A percentile compares a stretch with the other conserved stretches of the same genome.
These are phyloP conservation scores for Protomyces gravidus DNA, from an alignment of 1,139 yeast species.

Conservation along the genomic window DNA sequence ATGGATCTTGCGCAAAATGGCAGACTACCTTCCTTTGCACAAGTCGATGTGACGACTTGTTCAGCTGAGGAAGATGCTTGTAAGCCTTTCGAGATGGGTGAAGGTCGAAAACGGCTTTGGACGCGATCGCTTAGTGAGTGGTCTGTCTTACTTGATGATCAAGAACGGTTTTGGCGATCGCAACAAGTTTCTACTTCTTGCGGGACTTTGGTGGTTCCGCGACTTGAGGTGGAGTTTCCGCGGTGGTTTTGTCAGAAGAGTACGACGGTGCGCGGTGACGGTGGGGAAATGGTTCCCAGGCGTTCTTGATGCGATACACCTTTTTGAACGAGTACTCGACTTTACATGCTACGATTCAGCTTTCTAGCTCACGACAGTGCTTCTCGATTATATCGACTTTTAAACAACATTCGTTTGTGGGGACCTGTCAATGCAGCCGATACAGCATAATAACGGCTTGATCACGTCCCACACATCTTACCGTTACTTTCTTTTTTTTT, in stretches of 20 bases:
- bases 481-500: too few relatives aligned
- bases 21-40: slow-evolving; percentile 8
- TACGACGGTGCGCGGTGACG: slow-evolving; percentile 14
- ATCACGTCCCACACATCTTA: too few relatives aligned
- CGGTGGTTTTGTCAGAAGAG: slow-evolving; percentile 21
- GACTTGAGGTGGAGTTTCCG: slow-evolving; percentile 23
- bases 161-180: slow-evolving; percentile 22
- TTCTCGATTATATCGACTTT: too few relatives aligned
- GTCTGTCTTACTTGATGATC: slow-evolving; percentile 18
- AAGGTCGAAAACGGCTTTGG: slow-evolving; percentile 19
- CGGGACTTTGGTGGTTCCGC: neutral
- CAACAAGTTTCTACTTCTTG: neutral
- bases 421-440: too few relatives aligned
- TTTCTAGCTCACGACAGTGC: too few relatives aligned
- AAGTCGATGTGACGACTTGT: neutral
- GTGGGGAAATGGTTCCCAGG: neutral
- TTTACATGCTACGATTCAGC: too few relatives aligned
- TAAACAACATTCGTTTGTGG: too few relatives aligned
- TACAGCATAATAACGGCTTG: too few relatives aligned
- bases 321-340: too few relatives aligned
- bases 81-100: slow-evolving; percentile 3
- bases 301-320: too few relatives aligned
- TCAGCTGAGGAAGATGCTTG: neutral
- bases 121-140: slow-evolving; percentile 24
- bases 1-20: slow-evolving; percentile 22